A percentile compares a stretch with the other conserved stretches of the same genome.
phyloP scores from a whole-genome alignment of 1,139 yeast species.

The Pneumocystis murina region DNA sequence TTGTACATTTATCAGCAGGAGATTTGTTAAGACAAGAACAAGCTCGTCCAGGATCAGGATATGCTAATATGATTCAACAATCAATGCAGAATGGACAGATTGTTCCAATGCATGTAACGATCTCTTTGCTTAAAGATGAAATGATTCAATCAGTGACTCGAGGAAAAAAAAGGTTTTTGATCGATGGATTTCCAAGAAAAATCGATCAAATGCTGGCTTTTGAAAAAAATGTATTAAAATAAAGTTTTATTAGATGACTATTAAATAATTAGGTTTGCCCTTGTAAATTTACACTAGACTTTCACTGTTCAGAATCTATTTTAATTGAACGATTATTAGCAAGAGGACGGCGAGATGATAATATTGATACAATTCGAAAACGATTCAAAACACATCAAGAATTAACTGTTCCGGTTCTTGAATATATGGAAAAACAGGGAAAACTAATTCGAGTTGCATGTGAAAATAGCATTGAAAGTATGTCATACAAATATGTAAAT shows the following conservation, averaged over 20 bases:
- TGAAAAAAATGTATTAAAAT: conserved; percentile 57
- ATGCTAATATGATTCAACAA: conserved; percentile 70
- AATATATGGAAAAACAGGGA: conserved; percentile 57
- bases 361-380: conserved; percentile 75
- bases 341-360: conserved; percentile 89
- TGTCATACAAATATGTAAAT: neutral
- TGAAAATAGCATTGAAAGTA: conserved; percentile 57
- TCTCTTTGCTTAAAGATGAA: conserved; percentile 68
- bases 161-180: conserved; percentile 53
- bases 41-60: conserved; percentile 61
- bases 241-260: neutral
- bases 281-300: conserved; percentile 68
- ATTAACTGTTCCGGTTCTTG: conserved; percentile 89
- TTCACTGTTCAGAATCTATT: conserved; percentile 82
- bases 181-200: conserved; percentile 95
- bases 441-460: conserved; percentile 71
- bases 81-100: conserved; percentile 77
- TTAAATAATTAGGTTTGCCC: conserved; percentile 17
- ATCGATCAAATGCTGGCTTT: conserved; percentile 95
- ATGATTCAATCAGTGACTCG: conserved; percentile 39
- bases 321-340: conserved; percentile 76
- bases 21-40: conserved; percentile 90
- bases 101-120: conserved; percentile 91
- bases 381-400: conserved; percentile 75
- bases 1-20: conserved; percentile 86